These are phyloP conservation scores for Lentinula edodes DNA, from an alignment of 768 basidiomycete species.

Conservation along the genomic window DNA sequence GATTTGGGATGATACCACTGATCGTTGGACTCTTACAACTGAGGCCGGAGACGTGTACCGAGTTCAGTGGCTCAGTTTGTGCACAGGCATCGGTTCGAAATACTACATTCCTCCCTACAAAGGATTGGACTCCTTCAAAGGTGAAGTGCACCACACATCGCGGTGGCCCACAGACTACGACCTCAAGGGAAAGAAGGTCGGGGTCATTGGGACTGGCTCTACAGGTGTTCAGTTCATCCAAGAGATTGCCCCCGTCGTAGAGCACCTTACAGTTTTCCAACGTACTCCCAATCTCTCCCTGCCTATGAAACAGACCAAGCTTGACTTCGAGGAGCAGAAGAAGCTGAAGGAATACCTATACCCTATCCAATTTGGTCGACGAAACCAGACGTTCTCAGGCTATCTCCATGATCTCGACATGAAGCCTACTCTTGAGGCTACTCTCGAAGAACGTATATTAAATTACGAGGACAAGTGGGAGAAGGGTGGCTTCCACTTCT, in stretches of 20 bases:
- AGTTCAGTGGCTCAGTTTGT: constrained; percentile 9
- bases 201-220: constrained; percentile 12
- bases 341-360: constrained; percentile 5
- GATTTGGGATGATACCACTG: constrained; percentile 5
- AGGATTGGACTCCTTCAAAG: constrained; percentile 7
- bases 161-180: constrained; percentile 1
- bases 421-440: neutral
- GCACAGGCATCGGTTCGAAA: constrained; percentile 12
- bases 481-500: constrained; percentile 10
- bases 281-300: constrained; percentile 8
- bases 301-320: constrained; percentile 2
- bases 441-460: constrained; percentile 11
- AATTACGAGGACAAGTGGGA: constrained; percentile 12
- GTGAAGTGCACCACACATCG: constrained; percentile 1
- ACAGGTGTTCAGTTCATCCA: constrained; percentile 14
- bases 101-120: constrained; percentile 2
- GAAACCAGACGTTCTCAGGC: constrained; percentile 3
- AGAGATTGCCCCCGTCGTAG: constrained; percentile 2
- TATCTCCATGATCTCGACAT: neutral
- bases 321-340: neutral
- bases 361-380: neutral
- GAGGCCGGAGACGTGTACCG: constrained; percentile 4
- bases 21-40: constrained; percentile 10
- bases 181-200: constrained; percentile 1
- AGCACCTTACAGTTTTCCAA: constrained; percentile 14